Percentiles rank a stretch among this genome's conserved stretches.
Evolutionary conservation across 306 rosid genomes (phyloP).

Genomic region (Carpinus fangiana): DNA sequence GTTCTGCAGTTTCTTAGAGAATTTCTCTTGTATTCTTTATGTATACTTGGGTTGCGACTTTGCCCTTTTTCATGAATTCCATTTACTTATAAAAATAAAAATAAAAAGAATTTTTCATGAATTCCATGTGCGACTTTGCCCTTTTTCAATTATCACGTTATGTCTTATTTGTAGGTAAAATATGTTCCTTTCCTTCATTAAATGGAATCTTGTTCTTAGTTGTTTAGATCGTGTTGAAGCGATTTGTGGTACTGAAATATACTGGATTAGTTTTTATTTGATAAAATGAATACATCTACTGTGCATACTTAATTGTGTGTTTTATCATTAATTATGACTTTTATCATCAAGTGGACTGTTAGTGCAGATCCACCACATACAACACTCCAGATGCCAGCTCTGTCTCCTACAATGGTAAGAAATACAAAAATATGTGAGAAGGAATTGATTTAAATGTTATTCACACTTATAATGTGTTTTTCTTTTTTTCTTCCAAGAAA

Average conservation of each 20-base stretch:
- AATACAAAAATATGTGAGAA: neutral
- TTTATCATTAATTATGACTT: constrained; percentile 24
- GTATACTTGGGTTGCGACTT: too few relatives aligned
- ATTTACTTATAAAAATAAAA: too few relatives aligned
- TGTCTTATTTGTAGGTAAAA: constrained; percentile 2
- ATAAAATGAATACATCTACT: constrained; percentile 15
- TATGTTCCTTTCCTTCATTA: neutral
- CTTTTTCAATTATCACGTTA: neutral
- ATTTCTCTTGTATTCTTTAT: neutral
- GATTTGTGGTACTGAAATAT: neutral
- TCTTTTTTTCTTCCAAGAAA: constrained; percentile 28
- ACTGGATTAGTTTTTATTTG: neutral
- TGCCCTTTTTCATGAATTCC: too few relatives aligned
- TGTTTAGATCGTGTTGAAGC: neutral
- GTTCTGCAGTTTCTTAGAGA: neutral
- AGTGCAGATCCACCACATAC: constrained; percentile 63
- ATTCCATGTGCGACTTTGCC: too few relatives aligned
- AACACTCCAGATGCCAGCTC: constrained; percentile 87
- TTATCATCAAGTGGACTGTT: constrained; percentile 25
- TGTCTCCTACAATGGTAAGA: constrained; percentile 98
- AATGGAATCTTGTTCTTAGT: neutral
- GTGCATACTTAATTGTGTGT: constrained; percentile 10
- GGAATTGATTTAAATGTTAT: constrained; percentile 10
- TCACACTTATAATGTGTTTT: constrained; percentile 7
- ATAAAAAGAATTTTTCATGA: neutral